Base-by-base conservation (phyloP, 2,329 filamentous ascomycete genomes). In the Bipolaris sorokiniana region DNA sequence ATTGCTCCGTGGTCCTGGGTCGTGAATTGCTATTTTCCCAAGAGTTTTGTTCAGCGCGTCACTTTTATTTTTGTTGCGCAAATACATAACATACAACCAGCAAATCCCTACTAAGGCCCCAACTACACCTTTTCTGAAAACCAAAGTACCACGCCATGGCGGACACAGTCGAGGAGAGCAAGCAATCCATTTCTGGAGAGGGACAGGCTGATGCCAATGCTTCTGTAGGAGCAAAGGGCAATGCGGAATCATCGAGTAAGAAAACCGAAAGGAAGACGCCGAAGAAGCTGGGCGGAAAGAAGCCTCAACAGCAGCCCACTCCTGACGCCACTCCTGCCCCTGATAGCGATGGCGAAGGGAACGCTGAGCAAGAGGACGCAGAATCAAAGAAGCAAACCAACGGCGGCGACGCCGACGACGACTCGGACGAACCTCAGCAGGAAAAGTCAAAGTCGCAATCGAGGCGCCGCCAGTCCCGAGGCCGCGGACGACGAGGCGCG, bases 231-330 rank as follows among this genome's bases (percentile, higher is more conserved):
- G 74, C 62, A 63, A 74, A 71, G 60, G 74, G 71, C 56, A 73
- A 59, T 57, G 72, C 72, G 48, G 72, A 76, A 68, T 75, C 69
- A 71, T 73, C 72, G 69, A 76, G 74, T 76, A 75, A 78, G 76
- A 78, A 77, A 76, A 76, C 69, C 65, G 75, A 77, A 66, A 82
- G 80, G 71, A 79, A 78, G 68, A 77, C 79, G 57, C 80, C 80
- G 36, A 80, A 81, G 73, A 82, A 82, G 76, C 71, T 82, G 63
- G 78, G 79, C 67, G 70, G 70, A 61, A 81, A 81, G 73, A 75
- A 78, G 66, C 68, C 71, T 61, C 75, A 78, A 67, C 75, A 78
- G 59, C 75, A 79, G 66, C 78, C 73, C 66, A 81, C 75, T 74
- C 79, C 80, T 66, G 74, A 77, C 68, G 77, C 80, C 57, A 82